Evolutionary conservation across 2,329 filamentous ascomycete species (phyloP).

Genomic region (Plectosphaerella sp.): DNA sequence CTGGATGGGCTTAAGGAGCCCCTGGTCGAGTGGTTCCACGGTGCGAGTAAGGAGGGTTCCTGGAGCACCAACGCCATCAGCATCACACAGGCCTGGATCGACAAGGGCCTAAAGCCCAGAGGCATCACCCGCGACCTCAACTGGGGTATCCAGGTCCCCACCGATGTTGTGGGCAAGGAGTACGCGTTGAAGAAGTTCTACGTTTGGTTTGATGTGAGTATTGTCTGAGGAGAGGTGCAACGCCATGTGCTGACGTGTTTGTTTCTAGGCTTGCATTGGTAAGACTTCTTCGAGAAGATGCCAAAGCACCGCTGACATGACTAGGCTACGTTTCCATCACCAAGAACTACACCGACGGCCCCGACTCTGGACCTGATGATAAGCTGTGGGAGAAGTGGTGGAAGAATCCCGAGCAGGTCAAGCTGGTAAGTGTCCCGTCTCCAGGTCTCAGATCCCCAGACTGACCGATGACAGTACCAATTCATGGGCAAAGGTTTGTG

Average conservation of each 20-base stretch:
- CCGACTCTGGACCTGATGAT: constrained; percentile 26
- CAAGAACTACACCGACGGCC: constrained; percentile 70
- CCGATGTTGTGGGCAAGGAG: constrained; percentile 42
- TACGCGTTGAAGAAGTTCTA: constrained; percentile 73
- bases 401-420: constrained; percentile 82
- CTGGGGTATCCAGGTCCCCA: constrained; percentile 68
- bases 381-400: constrained; percentile 92
- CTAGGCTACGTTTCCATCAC: constrained; percentile 84
- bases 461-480: constrained; percentile 56
- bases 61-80: constrained; percentile 73
- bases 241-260: background rate
- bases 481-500: constrained; percentile 73
- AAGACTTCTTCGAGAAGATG: background rate
- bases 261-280: constrained; percentile 8
- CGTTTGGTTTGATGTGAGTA: constrained; percentile 41
- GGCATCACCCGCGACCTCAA: constrained; percentile 90
- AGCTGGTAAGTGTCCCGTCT: constrained; percentile 40
- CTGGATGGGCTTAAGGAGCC: constrained; percentile 77
- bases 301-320: constrained; percentile 36
- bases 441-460: background rate
- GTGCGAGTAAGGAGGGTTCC: constrained; percentile 66
- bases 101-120: constrained; percentile 77
- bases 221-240: background rate
- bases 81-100: constrained; percentile 78
- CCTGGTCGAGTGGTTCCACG: constrained; percentile 73